Base-by-base conservation (phyloP, 1,284 basidiomycete genomes). In the Fomitopsis schrenkii region DNA sequence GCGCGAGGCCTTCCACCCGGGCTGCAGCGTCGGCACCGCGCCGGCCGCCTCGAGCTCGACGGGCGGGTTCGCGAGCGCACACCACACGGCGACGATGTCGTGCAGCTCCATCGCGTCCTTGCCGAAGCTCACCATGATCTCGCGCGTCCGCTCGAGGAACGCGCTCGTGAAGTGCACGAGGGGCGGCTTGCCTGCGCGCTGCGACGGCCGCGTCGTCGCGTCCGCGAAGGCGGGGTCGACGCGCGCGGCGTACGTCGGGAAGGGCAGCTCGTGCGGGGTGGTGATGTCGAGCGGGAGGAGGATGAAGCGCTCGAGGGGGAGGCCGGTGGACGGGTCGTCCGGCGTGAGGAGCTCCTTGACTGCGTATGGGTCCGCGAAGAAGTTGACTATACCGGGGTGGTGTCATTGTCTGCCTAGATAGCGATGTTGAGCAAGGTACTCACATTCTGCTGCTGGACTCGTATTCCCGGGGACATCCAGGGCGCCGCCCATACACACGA, bases 401-500 rank as follows among this genome's bases (percentile, higher is more conserved):
- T 5, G 30, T 40, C 9, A 12, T 40, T 15, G 14, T 4, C 9
- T 40, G 38, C 3, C 38, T 12, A 3, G 3, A 40, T 3, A 40
- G 14, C 14, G 38, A 40, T 10, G 12, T 2, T 40, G 12, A 15
- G 12, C 9, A 40, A 12, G 3, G 7, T 59, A 54, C 78, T 65
- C 69, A 90, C 91, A 93, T 74, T 97, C 95, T 60, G 94, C 90
- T 0, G 86, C 81, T 4, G 94, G 85, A 15, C 82, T 87, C 0
- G 90, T 93, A 71, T 98, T 98, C 2, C 96, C 96, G 0, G 95
- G 94, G 19, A 93, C 92, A 66, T 98, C 95, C 35, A 98, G 76
- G 1, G 93, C 89, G n/a, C 95, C 96, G n/a, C 96, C 97, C 95
- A 98, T 98, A 72, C 88, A 89, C 19, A 96, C 79, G 30, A 98